Percentiles rank a stretch among this genome's conserved stretches.
Conservation (phyloP, 2,329 filamentous ascomycete genomes). For the Tolypocladium tundrense region DNA sequence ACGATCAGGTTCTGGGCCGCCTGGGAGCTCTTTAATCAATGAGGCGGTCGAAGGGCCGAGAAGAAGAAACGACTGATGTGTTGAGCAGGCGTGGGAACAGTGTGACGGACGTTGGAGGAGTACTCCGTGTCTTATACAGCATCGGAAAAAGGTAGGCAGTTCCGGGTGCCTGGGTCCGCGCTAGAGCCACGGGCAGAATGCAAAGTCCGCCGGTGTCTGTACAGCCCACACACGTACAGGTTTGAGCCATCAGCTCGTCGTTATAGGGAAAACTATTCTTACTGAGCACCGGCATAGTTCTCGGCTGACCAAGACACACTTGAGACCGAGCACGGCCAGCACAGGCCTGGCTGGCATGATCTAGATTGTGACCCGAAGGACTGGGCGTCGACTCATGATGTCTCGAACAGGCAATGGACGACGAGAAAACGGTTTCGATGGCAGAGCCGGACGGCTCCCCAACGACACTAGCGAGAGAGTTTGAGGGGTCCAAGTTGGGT, state of each 20-base stretch:
- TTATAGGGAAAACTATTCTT: neutral
- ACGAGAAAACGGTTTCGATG: neutral
- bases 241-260: neutral
- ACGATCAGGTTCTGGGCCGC: neutral
- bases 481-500: neutral
- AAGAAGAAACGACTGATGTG: neutral
- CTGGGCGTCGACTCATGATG: neutral
- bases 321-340: neutral
- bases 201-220: neutral
- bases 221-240: neutral
- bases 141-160: neutral
- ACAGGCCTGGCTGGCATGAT: neutral
- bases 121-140: conserved; percentile 6
- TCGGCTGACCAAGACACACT: neutral
- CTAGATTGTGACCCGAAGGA: neutral
- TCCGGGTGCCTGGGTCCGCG: conserved; percentile 3
- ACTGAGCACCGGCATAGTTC: neutral
- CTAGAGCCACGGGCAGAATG: neutral
- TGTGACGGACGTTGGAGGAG: neutral
- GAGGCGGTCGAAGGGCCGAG: neutral
- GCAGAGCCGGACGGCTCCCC: neutral
- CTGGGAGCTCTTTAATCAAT: neutral
- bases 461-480: neutral
- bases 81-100: neutral
- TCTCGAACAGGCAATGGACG: neutral